Percentiles rank a stretch among this genome's conserved stretches.
These are phyloP conservation scores for Aspergillus hancockii DNA, from an alignment of 495 filamentous ascomycete genomes.

Conservation along the genomic window DNA sequence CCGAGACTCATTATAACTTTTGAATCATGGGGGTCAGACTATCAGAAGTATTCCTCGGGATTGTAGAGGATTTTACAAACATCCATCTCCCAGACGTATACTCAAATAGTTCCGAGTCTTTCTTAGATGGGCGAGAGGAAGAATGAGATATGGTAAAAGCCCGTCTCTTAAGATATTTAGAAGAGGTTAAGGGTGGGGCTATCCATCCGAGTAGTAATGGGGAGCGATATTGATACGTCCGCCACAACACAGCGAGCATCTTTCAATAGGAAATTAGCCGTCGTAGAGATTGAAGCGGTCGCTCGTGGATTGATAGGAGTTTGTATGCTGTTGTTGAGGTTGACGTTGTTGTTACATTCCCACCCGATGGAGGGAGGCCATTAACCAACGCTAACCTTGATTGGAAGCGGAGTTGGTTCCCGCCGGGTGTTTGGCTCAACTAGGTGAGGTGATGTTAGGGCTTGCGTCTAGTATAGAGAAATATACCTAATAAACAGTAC, in stretches of 20 bases:
- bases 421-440: too few relatives aligned
- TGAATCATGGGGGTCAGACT: neutral
- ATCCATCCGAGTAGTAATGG: neutral
- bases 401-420: neutral
- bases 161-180: neutral
- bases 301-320: neutral
- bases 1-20: constrained; percentile 28
- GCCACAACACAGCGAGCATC: neutral
- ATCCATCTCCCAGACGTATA: constrained; percentile 1
- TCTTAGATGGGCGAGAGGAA: neutral
- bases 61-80: neutral
- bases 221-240: too few relatives aligned
- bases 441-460: too few relatives aligned
- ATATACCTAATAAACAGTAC: too few relatives aligned
- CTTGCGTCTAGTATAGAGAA: too few relatives aligned
- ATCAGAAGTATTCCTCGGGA: neutral
- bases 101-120: neutral
- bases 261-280: neutral
- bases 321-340: neutral
- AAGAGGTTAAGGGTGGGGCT: neutral
- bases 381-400: neutral
- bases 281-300: neutral
- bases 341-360: neutral
- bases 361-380: too few relatives aligned
- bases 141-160: neutral